A percentile compares a stretch with the other conserved stretches of the same genome.
Conservation (phyloP, 371 early-diverging fungal species). For the Quaeritorhiza haematococci region DNA sequence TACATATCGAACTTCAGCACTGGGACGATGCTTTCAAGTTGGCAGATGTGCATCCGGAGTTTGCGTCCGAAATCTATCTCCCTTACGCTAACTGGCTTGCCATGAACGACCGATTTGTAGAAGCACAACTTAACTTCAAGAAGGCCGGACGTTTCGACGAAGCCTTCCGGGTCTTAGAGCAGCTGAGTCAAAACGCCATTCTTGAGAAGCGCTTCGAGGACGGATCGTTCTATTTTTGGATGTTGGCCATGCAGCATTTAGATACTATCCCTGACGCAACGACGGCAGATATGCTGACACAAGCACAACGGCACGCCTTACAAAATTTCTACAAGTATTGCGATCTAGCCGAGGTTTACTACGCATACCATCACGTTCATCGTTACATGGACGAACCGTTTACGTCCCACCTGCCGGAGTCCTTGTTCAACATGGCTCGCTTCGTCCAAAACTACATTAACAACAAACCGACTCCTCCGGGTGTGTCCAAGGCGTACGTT, state of each 20-base stretch:
- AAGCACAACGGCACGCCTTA: slow-evolving; percentile 14
- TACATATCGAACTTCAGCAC: slow-evolving; percentile 38
- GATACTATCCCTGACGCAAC: slow-evolving; percentile 23
- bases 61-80: slow-evolving; percentile 28
- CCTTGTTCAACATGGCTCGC: slow-evolving; percentile 42
- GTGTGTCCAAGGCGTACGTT: slow-evolving; percentile 34
- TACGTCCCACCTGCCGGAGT: slow-evolving; percentile 40
- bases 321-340: slow-evolving; percentile 11
- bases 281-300: slow-evolving; percentile 8
- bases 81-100: slow-evolving; percentile 51
- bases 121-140: slow-evolving; percentile 44
- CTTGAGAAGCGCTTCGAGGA: slow-evolving; percentile 39
- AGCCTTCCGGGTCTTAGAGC: slow-evolving; percentile 39
- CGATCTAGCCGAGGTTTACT: slow-evolving; percentile 39
- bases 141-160: slow-evolving; percentile 43
- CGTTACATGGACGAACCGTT: slow-evolving; percentile 49
- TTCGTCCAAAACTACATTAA: slow-evolving; percentile 26
- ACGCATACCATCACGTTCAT: slow-evolving; percentile 39
- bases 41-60: slow-evolving; percentile 39
- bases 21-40: slow-evolving; percentile 52
- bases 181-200: slow-evolving; percentile 37
- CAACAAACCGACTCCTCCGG: slow-evolving; percentile 19
- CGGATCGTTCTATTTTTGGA: slow-evolving; percentile 40
- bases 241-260: slow-evolving; percentile 30
- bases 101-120: slow-evolving; percentile 37